These are phyloP conservation scores for Yamadazyma nakazawae DNA, from an alignment of 805 yeast species.

Conservation along the genomic window DNA sequence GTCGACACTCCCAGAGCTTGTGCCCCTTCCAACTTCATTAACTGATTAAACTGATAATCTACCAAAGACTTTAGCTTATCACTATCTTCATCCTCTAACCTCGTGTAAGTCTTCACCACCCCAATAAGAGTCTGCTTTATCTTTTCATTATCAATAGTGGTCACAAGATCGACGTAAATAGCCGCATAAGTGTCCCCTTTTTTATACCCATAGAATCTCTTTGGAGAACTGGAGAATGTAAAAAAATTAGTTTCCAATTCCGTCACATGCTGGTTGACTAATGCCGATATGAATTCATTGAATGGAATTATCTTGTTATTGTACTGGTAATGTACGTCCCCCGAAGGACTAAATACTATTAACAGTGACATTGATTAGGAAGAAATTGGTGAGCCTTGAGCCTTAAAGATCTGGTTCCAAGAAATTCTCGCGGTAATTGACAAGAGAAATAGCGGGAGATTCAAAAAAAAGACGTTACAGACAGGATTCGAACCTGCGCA, in stretches of 20 bases:
- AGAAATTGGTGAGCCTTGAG: background rate
- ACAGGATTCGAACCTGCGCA: constrained; percentile 99
- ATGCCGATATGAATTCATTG: constrained; percentile 33
- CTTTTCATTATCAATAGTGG: constrained; percentile 38
- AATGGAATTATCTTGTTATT: constrained; percentile 36
- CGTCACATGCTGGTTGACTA: constrained; percentile 32
- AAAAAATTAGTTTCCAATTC: constrained; percentile 32
- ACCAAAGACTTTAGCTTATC: constrained; percentile 31
- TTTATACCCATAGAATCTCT: constrained; percentile 31
- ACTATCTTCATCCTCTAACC: constrained; percentile 16
- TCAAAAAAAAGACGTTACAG: constrained; percentile 79
- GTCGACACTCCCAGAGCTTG: background rate
- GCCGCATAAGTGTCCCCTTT: constrained; percentile 30
- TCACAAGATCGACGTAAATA: constrained; percentile 36
- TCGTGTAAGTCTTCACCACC: constrained; percentile 31
- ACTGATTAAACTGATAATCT: constrained; percentile 37
- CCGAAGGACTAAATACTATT: constrained; percentile 34
- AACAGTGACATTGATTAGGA: constrained; percentile 33
- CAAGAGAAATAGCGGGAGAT: constrained; percentile 51
- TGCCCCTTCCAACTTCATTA: constrained; percentile 26
- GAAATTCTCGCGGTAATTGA: background rate
- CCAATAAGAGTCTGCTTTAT: constrained; percentile 29
- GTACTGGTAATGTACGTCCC: constrained; percentile 33
- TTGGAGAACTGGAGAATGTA: constrained; percentile 29
- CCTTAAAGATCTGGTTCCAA: background rate